Percentiles rank a stretch among this genome's conserved stretches.
Conservation (phyloP, 805 yeast genomes). For the Saccharomycopsis selenospora region DNA sequence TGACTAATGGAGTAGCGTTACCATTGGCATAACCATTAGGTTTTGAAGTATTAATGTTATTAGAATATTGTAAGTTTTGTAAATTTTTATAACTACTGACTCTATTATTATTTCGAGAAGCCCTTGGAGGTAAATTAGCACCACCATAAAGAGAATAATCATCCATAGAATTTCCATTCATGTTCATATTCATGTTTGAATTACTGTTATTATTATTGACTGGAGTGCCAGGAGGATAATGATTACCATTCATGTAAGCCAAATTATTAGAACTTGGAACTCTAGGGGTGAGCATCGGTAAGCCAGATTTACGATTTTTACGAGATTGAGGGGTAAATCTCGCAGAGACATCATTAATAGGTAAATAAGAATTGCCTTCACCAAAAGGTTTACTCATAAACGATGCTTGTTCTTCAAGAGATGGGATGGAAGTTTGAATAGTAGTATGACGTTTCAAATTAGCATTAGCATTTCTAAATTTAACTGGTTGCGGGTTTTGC, state of each 20-base stretch:
- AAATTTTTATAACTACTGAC: conserved; percentile 15
- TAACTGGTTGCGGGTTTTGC: not conserved
- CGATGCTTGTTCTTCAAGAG: conserved; percentile 25
- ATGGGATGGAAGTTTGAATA: conserved; percentile 23
- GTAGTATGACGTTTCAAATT: conserved; percentile 26
- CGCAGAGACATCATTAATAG: conserved; percentile 25
- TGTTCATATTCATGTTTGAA: not conserved
- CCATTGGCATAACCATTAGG: not conserved
- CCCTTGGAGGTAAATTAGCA: conserved; percentile 3
- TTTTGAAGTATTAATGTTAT: not conserved
- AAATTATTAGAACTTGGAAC: conserved; percentile 10
- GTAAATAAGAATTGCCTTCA: conserved; percentile 21
- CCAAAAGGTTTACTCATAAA: conserved; percentile 22
- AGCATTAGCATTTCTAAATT: not conserved
- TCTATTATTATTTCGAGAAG: conserved; percentile 13
- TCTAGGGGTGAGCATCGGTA: conserved; percentile 16
- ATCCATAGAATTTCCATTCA: conserved; percentile 8
- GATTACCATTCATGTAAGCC: conserved; percentile 8
- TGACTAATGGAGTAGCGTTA: conserved; percentile 1
- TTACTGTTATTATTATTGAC: not conserved
- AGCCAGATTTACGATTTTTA: conserved; percentile 37
- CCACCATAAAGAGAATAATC: conserved; percentile 20
- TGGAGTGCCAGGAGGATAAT: not conserved
- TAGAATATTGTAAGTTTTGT: not conserved
- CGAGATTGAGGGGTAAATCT: conserved; percentile 33